Evolutionary conservation across 2,329 filamentous ascomycete genomes (phyloP).

Genomic region (Aspergillus quadricinctus): DNA sequence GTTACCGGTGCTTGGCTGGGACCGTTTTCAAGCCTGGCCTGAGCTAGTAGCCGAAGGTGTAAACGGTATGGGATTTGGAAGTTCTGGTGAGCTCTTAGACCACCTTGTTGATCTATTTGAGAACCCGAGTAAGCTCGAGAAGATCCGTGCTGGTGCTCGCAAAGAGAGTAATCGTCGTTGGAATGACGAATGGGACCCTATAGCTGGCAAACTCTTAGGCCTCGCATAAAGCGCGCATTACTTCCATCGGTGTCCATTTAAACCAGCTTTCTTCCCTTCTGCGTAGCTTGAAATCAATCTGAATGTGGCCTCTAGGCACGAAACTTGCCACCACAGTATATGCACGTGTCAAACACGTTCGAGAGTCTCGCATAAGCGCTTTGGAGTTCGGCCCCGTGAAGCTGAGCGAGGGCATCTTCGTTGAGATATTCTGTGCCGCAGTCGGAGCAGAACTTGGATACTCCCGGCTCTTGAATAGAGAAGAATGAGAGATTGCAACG

Average conservation of each 20-base stretch:
- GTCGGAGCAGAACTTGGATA: constrained; percentile 51
- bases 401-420: constrained; percentile 34
- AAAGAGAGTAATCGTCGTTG: constrained; percentile 73
- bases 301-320: constrained; percentile 10
- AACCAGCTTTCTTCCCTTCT: not conserved
- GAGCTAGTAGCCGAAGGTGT: constrained; percentile 85
- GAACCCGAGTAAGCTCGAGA: constrained; percentile 52
- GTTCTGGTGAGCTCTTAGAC: constrained; percentile 59
- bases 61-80: constrained; percentile 83
- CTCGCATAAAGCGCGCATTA: constrained; percentile 20
- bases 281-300: not conserved
- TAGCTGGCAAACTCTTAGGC: constrained; percentile 69
- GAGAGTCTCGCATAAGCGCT: constrained; percentile 21
- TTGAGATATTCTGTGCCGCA: constrained; percentile 49
- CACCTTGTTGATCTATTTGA: constrained; percentile 64
- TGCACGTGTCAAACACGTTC: constrained; percentile 32
- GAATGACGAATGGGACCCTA: constrained; percentile 88
- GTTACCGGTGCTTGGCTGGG: constrained; percentile 83
- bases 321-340: constrained; percentile 35
- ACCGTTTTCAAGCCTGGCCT: constrained; percentile 77
- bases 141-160: constrained; percentile 64
- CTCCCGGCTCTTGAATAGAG: constrained; percentile 51
- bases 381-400: constrained; percentile 14
- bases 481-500: constrained; percentile 53
- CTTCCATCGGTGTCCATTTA: not conserved